These are phyloP conservation scores for Cetraspora pellucida DNA, from an alignment of 192 early-diverging fungal genomes.

Conservation along the genomic window DNA sequence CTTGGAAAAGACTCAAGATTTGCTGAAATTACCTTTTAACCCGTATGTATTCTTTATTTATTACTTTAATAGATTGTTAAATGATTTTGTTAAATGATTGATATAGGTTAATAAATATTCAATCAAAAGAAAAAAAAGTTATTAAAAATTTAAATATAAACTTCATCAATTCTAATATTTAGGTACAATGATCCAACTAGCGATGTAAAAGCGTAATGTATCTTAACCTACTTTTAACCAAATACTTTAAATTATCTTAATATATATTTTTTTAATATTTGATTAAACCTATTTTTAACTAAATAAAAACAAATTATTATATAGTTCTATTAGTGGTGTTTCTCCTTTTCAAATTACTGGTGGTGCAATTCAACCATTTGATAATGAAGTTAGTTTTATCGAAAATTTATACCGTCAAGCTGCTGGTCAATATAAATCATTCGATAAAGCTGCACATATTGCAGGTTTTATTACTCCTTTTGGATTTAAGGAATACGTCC, in stretches of 20 bases:
- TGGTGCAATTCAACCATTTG: slow-evolving; percentile 14
- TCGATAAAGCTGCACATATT: neutral
- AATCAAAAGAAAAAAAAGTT: too few species aligned
- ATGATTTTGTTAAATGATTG: too few species aligned
- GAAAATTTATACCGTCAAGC: slow-evolving; percentile 29
- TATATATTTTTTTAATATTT: neutral
- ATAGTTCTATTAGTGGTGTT: neutral
- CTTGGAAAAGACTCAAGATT: neutral
- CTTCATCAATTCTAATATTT: too few species aligned
- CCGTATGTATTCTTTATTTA: neutral
- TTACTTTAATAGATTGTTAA: too few species aligned
- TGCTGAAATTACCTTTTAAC: slow-evolving; percentile 11
- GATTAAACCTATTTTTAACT: neutral
- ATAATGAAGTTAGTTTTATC: neutral
- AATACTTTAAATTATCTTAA: neutral
- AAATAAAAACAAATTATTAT: neutral
- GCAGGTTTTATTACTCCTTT: neutral
- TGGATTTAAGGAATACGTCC: slow-evolving; percentile 25
- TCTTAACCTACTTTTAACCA: neutral
- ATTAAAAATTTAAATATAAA: too few species aligned
- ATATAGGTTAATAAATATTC: too few species aligned
- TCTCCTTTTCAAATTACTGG: slow-evolving; percentile 16
- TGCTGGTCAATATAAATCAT: slow-evolving; percentile 17
- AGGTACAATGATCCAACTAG: neutral
- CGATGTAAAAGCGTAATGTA: slow-evolving; percentile 25